Base-by-base conservation (phyloP, 73 alveolate genomes). In the Paramecium biaurelia region DNA sequence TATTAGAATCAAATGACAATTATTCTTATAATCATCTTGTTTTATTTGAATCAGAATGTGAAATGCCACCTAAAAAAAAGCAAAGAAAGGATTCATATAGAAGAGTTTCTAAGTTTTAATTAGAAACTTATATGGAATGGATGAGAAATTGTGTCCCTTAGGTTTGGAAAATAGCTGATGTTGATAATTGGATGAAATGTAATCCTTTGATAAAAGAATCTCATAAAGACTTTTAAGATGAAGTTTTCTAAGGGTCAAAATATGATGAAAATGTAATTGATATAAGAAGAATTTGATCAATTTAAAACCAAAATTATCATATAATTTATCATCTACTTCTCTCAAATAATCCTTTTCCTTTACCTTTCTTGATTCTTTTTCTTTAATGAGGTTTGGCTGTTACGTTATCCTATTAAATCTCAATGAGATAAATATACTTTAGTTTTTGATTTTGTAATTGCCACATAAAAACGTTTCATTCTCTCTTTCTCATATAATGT, bases 1-100 rank as follows among this genome's bases (percentile, higher is more conserved):
- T 79, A 23, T 4, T 23, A 15, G 56, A 30, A 42, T 1, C 45
- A 14, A 79, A 45, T 41, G 70, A 43, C 18, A 47, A 79, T 79
- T 79, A 79, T 21, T 79, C 90, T 5, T 79, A 18, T 41, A 79
- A 79, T 79, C 90, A 79, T 79, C 56, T 79, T 37, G 90, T 79
- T 79, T 41, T 79, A 23, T 79, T 79, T 41, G 90, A 79, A 21
- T 79, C 76, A 10, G 34, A 79, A 79, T 79, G 70, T 20, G 90
- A 79, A 79, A 45, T 30, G 28, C 70, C 70, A 2, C 90, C 90
- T 0, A 63, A 63, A 24, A 43, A 43, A 14, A 43, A 42, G 23
- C 8, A 35, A 72, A 72, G 86, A 18, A 35, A 15, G 38, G 56
- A 35, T 72, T 12, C 45, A n/a, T 41, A 79, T 79, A 9, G 30